Evolutionary conservation across 202 grass and related monocot species (phyloP).

Genomic region (Setaria italica): DNA sequence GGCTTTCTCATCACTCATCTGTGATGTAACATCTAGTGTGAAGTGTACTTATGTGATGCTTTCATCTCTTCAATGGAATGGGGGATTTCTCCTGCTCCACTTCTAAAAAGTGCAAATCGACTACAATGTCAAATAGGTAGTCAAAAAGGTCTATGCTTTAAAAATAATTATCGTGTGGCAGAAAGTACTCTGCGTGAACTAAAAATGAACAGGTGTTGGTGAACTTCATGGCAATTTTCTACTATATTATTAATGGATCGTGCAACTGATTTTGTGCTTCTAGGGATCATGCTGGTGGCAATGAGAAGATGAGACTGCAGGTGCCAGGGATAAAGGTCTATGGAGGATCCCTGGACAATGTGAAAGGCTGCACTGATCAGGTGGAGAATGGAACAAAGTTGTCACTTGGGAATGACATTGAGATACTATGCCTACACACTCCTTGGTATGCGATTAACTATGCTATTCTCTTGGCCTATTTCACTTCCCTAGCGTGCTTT

Average conservation of each 20-base stretch:
- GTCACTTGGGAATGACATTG: conserved; percentile 71
- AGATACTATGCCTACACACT: conserved; percentile 84
- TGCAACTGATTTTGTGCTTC: conserved; percentile 23
- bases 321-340: conserved; percentile 90
- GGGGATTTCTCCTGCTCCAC: background rate
- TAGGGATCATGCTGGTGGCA: conserved; percentile 97
- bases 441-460: conserved; percentile 66
- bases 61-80: background rate
- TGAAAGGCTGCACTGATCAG: conserved; percentile 81
- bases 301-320: conserved; percentile 74
- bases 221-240: background rate
- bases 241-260: conserved; percentile 5
- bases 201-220: conserved; percentile 13
- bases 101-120: background rate
- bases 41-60: background rate
- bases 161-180: conserved; percentile 14
- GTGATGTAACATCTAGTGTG: background rate
- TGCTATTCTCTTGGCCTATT: conserved; percentile 14
- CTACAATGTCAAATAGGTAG: background rate
- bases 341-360: conserved; percentile 87
- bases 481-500: background rate
- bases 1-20: background rate
- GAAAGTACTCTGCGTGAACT: background rate
- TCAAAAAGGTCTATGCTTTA: conserved; percentile 8
- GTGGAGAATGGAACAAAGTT: conserved; percentile 88